These are phyloP conservation scores for Sarcomyxa edulis DNA, from an alignment of 768 basidiomycete genomes.

Conservation along the genomic window DNA sequence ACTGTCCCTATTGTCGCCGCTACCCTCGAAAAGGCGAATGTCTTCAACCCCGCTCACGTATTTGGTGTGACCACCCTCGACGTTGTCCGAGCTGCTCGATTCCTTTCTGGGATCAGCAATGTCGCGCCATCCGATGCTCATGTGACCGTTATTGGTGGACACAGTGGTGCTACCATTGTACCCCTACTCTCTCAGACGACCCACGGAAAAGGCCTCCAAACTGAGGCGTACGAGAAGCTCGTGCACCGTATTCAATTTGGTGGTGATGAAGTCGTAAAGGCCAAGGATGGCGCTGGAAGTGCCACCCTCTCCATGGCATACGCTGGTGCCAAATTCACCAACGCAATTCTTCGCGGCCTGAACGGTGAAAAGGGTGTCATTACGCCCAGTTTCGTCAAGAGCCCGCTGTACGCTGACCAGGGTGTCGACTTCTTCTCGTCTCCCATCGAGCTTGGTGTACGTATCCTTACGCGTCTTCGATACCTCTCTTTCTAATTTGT, in stretches of 20 bases:
- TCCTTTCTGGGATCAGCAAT: constrained; percentile 70
- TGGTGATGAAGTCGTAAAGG: constrained; percentile 98
- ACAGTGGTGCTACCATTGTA: constrained; percentile 96
- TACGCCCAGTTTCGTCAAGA: constrained; percentile 85
- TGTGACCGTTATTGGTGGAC: constrained; percentile 90
- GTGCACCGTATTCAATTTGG: constrained; percentile 96
- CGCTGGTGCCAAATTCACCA: constrained; percentile 89
- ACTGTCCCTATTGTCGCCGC: constrained; percentile 97
- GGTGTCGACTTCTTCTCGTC: constrained; percentile 95
- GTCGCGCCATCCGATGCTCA: constrained; percentile 59
- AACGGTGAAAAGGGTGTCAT: constrained; percentile 86
- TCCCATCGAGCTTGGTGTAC: constrained; percentile 89
- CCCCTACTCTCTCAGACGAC: constrained; percentile 85
- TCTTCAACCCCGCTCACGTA: constrained; percentile 82
- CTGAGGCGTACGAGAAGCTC: constrained; percentile 71
- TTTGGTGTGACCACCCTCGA: constrained; percentile 99
- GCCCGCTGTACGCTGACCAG: constrained; percentile 75
- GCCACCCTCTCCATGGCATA: constrained; percentile 96
- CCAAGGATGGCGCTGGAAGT: constrained; percentile 92
- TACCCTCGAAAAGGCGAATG: constrained; percentile 86
- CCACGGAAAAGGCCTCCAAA: constrained; percentile 65
- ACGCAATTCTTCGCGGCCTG: constrained; percentile 75
- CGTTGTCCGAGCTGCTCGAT: constrained; percentile 92
- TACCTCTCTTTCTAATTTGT: constrained; percentile 8
- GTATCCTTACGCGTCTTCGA: constrained; percentile 20